Evolutionary conservation across 2,329 filamentous ascomycete genomes (phyloP).

Genomic region (Delphinella strobiligena): DNA sequence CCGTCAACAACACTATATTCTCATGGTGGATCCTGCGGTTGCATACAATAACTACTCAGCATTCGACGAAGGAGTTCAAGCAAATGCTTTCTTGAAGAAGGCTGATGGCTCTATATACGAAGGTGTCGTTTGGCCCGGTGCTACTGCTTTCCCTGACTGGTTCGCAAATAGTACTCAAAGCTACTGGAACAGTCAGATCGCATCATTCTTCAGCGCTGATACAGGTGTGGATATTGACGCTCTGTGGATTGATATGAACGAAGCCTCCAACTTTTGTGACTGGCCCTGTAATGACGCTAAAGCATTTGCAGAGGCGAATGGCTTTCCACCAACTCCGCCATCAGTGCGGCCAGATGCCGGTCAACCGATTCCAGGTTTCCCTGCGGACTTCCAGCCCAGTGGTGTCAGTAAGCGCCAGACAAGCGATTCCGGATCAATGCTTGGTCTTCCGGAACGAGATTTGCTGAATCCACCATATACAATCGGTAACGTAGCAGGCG

Average conservation of each 20-base stretch:
- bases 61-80: slow-evolving; percentile 49
- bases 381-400: slow-evolving; percentile 52
- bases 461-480: slow-evolving; percentile 29
- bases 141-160: slow-evolving; percentile 48
- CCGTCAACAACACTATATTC: slow-evolving; percentile 24
- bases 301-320: slow-evolving; percentile 24
- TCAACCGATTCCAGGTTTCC: slow-evolving; percentile 56
- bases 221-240: slow-evolving; percentile 64
- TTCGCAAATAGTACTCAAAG: slow-evolving; percentile 50
- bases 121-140: slow-evolving; percentile 66
- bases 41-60: slow-evolving; percentile 36
- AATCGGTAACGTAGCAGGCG: slow-evolving; percentile 24
- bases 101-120: slow-evolving; percentile 43
- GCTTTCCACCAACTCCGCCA: slow-evolving; percentile 49
- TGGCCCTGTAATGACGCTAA: slow-evolving; percentile 27
- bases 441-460: slow-evolving; percentile 50
- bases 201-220: slow-evolving; percentile 49
- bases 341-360: slow-evolving; percentile 46
- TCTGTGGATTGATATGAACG: slow-evolving; percentile 58
- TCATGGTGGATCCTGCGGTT: slow-evolving; percentile 67
- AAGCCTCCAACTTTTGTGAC: slow-evolving; percentile 42
- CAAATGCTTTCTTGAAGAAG: slow-evolving; percentile 41
- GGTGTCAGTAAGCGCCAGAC: slow-evolving; percentile 14
- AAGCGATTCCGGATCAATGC: slow-evolving; percentile 1
- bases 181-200: slow-evolving; percentile 62